phyloP scores from a whole-genome alignment of 208 protist species.

The Naegleria gruberi region DNA sequence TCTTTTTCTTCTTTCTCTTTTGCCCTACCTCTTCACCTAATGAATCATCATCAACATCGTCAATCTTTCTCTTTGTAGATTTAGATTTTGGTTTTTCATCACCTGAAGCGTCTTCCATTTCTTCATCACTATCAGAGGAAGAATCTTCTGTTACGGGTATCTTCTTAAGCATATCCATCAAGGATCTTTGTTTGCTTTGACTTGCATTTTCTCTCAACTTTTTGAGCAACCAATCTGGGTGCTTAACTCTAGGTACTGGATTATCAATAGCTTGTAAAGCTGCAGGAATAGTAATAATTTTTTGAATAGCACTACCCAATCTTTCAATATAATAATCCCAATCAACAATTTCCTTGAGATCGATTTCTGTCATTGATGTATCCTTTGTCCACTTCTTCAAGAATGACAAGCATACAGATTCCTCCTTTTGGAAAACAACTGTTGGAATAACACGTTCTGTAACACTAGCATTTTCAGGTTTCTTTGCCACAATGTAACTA shows the following conservation, averaged over 20 bases:
- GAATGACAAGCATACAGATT: constrained; percentile 70
- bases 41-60: constrained; percentile 26
- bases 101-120: constrained; percentile 19
- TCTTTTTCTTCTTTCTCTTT: not conserved
- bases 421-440: constrained; percentile 85
- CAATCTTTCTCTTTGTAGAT: not conserved
- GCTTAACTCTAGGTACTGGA: constrained; percentile 88
- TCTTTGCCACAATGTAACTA: constrained; percentile 92
- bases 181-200: not conserved
- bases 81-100: not conserved
- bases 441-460: constrained; percentile 95
- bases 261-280: constrained; percentile 90
- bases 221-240: constrained; percentile 95
- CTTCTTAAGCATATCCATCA: not conserved
- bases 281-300: constrained; percentile 99
- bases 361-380: constrained; percentile 52
- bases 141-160: constrained; percentile 30
- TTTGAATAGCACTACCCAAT: constrained; percentile 91
- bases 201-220: constrained; percentile 57
- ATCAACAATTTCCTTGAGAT: constrained; percentile 89
- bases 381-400: constrained; percentile 88
- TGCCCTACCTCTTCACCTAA: not conserved
- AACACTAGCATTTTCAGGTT: constrained; percentile 84
- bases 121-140: constrained; percentile 20
- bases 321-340: constrained; percentile 99